Conservation (phyloP, 2,329 filamentous ascomycete species). For the Aureobasidium melanogenum region DNA sequence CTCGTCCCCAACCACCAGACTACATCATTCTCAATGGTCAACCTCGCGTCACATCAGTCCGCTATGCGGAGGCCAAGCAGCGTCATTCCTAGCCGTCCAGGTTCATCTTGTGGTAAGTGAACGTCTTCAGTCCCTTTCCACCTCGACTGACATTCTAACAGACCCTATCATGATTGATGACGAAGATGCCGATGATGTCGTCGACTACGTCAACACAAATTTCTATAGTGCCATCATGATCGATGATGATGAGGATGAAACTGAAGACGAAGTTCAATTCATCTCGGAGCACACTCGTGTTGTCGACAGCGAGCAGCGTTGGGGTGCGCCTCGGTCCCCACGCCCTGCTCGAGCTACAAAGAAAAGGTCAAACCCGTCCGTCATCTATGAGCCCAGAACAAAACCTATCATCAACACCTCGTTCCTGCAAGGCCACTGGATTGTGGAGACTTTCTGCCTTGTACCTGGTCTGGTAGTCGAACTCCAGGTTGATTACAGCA, state of each 20-base stretch:
- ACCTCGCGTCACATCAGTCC: neutral
- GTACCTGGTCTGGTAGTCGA: constrained; percentile 23
- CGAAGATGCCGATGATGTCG: neutral
- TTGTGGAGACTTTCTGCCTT: neutral
- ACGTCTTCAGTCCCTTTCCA: too few relatives aligned
- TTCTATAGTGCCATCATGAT: neutral
- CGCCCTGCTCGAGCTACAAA: neutral
- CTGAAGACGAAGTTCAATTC: constrained; percentile 8
- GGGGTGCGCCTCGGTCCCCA: neutral
- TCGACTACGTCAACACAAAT: neutral
- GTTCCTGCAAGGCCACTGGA: neutral
- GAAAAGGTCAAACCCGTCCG: neutral
- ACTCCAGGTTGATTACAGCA: constrained; percentile 23
- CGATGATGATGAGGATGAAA: constrained; percentile 11
- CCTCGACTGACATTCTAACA: neutral
- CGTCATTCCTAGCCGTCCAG: neutral
- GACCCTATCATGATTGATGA: constrained; percentile 2
- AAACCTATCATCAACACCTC: neutral
- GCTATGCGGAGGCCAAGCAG: neutral
- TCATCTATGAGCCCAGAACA: neutral
- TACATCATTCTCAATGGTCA: neutral
- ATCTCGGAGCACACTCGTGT: neutral
- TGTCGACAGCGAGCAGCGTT: neutral
- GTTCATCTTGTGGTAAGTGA: neutral
- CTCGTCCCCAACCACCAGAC: neutral